phyloP scores from a whole-genome alignment of 768 basidiomycete genomes.

The Calvatia gigantea region DNA sequence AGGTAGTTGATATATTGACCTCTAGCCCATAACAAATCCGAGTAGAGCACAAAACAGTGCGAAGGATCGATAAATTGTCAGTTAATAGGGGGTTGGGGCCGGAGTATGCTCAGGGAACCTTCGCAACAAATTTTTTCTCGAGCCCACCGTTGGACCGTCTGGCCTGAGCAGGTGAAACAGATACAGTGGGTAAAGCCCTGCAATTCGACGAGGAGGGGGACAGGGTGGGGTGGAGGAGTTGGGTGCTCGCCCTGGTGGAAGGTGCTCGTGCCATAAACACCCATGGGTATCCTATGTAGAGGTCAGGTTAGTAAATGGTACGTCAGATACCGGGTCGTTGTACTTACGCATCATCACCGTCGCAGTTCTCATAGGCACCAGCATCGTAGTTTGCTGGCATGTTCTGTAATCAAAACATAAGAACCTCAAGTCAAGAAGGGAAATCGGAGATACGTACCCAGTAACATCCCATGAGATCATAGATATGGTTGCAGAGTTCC shows the following conservation, averaged over 20 bases:
- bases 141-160: slow-evolving; percentile 9
- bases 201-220: slow-evolving; percentile 67
- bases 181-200: slow-evolving; percentile 33
- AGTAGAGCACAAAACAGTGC: no score
- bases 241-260: slow-evolving; percentile 59
- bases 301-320: slow-evolving; percentile 1
- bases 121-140: slow-evolving; percentile 11
- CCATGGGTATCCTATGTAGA: slow-evolving; percentile 56
- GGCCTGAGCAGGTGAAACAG: slow-evolving; percentile 23
- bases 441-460: slow-evolving; percentile 32
- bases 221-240: slow-evolving; percentile 58
- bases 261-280: slow-evolving; percentile 69
- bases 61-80: no score
- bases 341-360: slow-evolving; percentile 50
- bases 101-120: slow-evolving; percentile 21
- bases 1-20: no score
- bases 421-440: neutral
- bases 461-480: slow-evolving; percentile 62
- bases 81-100: slow-evolving; percentile 6
- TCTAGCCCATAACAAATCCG: no score
- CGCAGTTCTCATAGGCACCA: slow-evolving; percentile 63
- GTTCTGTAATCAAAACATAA: slow-evolving; percentile 46
- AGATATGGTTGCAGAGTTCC: slow-evolving; percentile 72
- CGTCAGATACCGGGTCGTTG: neutral
- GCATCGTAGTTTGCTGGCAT: slow-evolving; percentile 67